Conservation (phyloP, 805 yeast species). For the Kazachstania martiniae region DNA sequence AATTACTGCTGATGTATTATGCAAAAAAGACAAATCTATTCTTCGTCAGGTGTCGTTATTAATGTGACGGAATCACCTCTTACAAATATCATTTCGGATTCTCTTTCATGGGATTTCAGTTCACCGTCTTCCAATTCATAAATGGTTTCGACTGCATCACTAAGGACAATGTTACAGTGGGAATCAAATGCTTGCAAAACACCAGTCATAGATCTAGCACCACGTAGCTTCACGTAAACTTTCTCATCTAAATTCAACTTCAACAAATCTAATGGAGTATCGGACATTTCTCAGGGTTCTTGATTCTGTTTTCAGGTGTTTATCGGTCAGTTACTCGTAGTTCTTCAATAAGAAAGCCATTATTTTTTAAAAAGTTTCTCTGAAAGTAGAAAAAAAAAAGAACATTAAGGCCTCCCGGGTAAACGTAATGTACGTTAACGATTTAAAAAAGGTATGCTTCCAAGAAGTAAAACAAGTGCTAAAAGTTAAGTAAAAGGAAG, state of each 20-base stretch:
- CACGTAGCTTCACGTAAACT: conserved; percentile 82
- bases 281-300: conserved; percentile 32
- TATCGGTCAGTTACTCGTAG: no score
- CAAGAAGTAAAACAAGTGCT: no score
- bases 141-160: conserved; percentile 83
- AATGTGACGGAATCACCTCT: conserved; percentile 96
- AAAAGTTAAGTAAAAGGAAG: no score
- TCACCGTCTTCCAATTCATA: conserved; percentile 44
- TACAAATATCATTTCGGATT: conserved; percentile 82
- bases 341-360: no score
- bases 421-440: no score
- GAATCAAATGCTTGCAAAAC: conserved; percentile 88
- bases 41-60: conserved; percentile 42
- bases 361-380: no score
- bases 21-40: no score
- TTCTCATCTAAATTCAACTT: conserved; percentile 78
- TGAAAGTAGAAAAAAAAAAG: no score
- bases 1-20: background rate
- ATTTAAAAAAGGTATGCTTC: no score
- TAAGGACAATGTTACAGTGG: conserved; percentile 90
- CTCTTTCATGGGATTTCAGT: conserved; percentile 37
- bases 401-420: no score
- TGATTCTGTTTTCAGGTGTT: no score
- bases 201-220: conserved; percentile 87
- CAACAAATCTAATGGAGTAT: conserved; percentile 79